Percentiles rank a stretch among this genome's conserved stretches.
Conservation (phyloP, 2,329 filamentous ascomycete genomes). For the Lecanicillium sp. region DNA sequence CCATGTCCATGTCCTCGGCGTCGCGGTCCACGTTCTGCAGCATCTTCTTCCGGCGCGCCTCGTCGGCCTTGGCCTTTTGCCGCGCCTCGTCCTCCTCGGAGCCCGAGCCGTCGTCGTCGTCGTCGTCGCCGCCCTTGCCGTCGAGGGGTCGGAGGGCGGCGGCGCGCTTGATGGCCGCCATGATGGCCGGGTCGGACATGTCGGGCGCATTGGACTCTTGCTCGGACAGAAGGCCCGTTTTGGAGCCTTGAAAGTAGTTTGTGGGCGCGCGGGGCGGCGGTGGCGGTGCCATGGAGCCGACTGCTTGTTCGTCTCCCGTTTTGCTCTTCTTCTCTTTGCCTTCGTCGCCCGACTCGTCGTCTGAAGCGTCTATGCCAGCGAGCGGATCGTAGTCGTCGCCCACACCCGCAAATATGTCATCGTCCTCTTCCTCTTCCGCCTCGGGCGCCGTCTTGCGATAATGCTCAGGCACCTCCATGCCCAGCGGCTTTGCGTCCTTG, state of each 20-base stretch:
- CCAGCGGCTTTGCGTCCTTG: conserved; percentile 51
- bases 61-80: conserved; percentile 46
- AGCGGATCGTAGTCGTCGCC: conserved; percentile 64
- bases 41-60: conserved; percentile 67
- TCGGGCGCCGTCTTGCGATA: conserved; percentile 42
- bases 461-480: conserved; percentile 60
- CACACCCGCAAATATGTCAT: conserved; percentile 60
- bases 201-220: conserved; percentile 46
- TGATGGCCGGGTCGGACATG: conserved; percentile 68
- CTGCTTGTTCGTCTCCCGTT: conserved; percentile 19
- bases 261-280: conserved; percentile 36
- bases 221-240: conserved; percentile 47
- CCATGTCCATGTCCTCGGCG: conserved; percentile 86
- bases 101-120: conserved; percentile 26
- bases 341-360: conserved; percentile 40
- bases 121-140: conserved; percentile 27
- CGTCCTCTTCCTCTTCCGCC: conserved; percentile 48
- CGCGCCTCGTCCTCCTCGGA: conserved; percentile 34
- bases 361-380: conserved; percentile 47
- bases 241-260: conserved; percentile 60
- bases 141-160: conserved; percentile 53
- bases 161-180: conserved; percentile 81
- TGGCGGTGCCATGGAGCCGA: conserved; percentile 40
- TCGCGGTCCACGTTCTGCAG: conserved; percentile 70
- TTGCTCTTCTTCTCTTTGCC: conserved; percentile 29